phyloP scores from a whole-genome alignment of 768 basidiomycete genomes.

The Trichaptum fuscoviolaceum region DNA sequence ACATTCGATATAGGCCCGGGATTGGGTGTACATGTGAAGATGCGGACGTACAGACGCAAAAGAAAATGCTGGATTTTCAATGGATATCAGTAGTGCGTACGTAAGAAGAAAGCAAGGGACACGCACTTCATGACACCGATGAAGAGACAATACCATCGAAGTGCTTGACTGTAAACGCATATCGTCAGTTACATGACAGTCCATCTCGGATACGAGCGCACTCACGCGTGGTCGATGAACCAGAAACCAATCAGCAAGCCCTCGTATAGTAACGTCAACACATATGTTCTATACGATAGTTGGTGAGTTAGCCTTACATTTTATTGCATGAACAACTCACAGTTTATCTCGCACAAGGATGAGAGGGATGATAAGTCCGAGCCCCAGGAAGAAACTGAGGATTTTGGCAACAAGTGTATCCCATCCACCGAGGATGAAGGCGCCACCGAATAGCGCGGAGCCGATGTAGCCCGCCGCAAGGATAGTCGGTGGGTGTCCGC shows the following conservation, averaged over 20 bases:
- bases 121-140: conserved; percentile 81
- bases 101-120: conserved; percentile 12
- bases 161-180: conserved; percentile 49
- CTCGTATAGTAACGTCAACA: conserved; percentile 78
- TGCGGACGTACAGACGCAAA: conserved; percentile 69
- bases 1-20: neutral
- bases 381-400: conserved; percentile 83
- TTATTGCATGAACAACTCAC: conserved; percentile 39
- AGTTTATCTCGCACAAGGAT: conserved; percentile 86
- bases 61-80: conserved; percentile 54
- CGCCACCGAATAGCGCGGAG: conserved; percentile 73
- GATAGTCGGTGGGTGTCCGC: conserved; percentile 66
- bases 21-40: neutral
- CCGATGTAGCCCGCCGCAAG: conserved; percentile 79
- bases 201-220: conserved; percentile 16
- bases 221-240: conserved; percentile 91
- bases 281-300: conserved; percentile 60
- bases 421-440: conserved; percentile 81
- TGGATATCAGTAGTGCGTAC: conserved; percentile 9
- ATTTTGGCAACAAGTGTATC: conserved; percentile 90
- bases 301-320: conserved; percentile 2
- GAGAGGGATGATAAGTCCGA: conserved; percentile 82
- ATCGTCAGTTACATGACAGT: conserved; percentile 10
- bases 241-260: conserved; percentile 87
- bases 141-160: conserved; percentile 82